Evolutionary conservation across 441 rosid species (phyloP), one percentile per base, ranked within the genome.

Genomic region (Adansonia grandidieri): DNA sequence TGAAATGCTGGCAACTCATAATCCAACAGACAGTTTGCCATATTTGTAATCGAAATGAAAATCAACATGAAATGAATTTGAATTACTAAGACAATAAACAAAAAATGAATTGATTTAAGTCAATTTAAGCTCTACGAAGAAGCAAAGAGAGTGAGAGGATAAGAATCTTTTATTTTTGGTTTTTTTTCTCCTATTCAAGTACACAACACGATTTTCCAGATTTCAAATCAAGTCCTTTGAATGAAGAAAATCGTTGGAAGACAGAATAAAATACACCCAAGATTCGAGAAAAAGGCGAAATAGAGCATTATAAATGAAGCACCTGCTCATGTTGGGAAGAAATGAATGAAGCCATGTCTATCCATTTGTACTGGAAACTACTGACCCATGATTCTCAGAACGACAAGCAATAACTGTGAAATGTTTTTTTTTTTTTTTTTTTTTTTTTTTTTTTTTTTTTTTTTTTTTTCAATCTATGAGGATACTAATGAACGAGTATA

Each of bases 351-450:
- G 70, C 70, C 70, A 65, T 65, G 9, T 7, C 1, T 40, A 40
- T 82, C 89, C 17, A 28, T 13, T 13, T 11, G 45, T 63, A 28
- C 1, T 63, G 5, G 67, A 28, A 28, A 63, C 19, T 5, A 28
- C 9, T 0, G 10, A 28, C 3, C 11, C 48, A 10, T 9, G 0
- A 24, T 24, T 20, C 63, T 58, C 47, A 15, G 69, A 37, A 64
- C 20, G 48, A 37, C 20, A 0, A 15, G 17, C 47, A 15, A 14
- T 17, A 14, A 32, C 20, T 6, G 19, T 5, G 4, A 64, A 37
- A 64, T 20, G 28, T 9, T 1, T 10, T 2, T 1, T 45, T 45
- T 45, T 6, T 45, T 45, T 42, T 42, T n/a, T 6, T 6, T n/a
- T 54, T 54, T 15, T 1, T 15, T 6, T 5, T n/a, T n/a, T n/a